phyloP scores from a whole-genome alignment of 192 early-diverging fungal species.

The Entophlyctis luteolus region DNA sequence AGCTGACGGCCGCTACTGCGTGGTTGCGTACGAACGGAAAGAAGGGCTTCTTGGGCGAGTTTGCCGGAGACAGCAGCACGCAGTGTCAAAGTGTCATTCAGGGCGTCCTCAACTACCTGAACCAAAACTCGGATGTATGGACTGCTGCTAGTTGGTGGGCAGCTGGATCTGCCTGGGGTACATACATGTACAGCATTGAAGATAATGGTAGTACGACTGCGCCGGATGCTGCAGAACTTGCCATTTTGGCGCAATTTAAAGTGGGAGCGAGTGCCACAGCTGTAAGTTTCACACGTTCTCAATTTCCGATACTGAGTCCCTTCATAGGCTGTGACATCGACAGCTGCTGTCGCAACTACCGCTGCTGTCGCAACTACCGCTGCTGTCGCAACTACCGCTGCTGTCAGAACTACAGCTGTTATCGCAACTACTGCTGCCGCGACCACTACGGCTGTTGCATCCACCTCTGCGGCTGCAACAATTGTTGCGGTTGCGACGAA shows the following conservation, averaged over 20 bases:
- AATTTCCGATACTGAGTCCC: no score
- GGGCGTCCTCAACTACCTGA: conserved; percentile 16
- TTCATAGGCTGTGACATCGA: background rate
- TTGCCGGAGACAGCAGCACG: background rate
- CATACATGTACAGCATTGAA: background rate
- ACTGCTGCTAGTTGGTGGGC: conserved; percentile 25
- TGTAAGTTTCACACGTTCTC: no score
- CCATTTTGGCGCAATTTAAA: background rate
- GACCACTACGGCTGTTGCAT: background rate
- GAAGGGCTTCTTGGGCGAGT: background rate
- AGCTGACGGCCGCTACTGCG: background rate
- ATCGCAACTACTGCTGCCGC: background rate
- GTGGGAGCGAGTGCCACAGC: background rate
- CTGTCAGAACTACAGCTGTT: background rate
- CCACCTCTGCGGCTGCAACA: background rate
- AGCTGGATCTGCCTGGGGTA: conserved; percentile 24
- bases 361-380: background rate
- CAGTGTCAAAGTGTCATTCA: background rate
- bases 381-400: background rate
- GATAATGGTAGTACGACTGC: background rate
- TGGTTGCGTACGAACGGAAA: background rate
- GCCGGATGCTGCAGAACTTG: background rate
- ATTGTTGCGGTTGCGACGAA: no score
- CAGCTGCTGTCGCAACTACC: background rate
- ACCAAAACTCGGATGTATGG: conserved; percentile 12